Evolutionary conservation across 352 stramenopile species (phyloP), one percentile per base, ranked within the genome.

Genomic region (Nothophytophthora sp.): DNA sequence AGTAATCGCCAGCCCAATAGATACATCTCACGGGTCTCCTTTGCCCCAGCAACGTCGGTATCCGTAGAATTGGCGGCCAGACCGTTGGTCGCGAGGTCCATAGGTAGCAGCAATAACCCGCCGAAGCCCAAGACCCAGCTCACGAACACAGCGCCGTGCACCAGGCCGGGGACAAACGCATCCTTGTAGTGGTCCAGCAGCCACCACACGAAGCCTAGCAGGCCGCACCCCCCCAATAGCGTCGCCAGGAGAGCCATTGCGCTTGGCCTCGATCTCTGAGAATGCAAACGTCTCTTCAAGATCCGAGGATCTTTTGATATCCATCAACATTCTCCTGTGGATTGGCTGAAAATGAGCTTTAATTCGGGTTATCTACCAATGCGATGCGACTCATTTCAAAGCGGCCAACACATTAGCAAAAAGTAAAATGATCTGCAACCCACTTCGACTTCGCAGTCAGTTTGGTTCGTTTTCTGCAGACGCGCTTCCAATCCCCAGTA

Each of bases 51-150:
- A 36, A 52, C 20, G 16, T 28, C 13, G 0, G 2, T 13, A 23
- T 36, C 25, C 8, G 50, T 34, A 2, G 45, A 42, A 12, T 12
- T 67, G n/a, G 43, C 12, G 19, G 22, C 36, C 8, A 81, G 43
- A 8, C 67, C 58, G 13, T 85, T 78, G 4, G 51, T 57, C 5
- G 66, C 64, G 23, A 90, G 57, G 50, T 90, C 79, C 55, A 87
- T 73, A 0, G 79, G 79, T 6, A 90, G 65, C 16, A 90, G 50
- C 49, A 90, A 22, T 8, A 90, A 33, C 0, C 67, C 72, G n/a
- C 84, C 35, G 44, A 90, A 86, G 11, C 79, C 80, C 28, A 88
- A 50, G 13, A 54, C 42, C 80, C 80, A 90, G 60, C 62, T 84
- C 23, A 64, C 27, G 48, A 86, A 88, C 22, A 88, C 74, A 0